Base-by-base conservation (phyloP, 371 early-diverging fungal species). In the Mucor irregularis region DNA sequence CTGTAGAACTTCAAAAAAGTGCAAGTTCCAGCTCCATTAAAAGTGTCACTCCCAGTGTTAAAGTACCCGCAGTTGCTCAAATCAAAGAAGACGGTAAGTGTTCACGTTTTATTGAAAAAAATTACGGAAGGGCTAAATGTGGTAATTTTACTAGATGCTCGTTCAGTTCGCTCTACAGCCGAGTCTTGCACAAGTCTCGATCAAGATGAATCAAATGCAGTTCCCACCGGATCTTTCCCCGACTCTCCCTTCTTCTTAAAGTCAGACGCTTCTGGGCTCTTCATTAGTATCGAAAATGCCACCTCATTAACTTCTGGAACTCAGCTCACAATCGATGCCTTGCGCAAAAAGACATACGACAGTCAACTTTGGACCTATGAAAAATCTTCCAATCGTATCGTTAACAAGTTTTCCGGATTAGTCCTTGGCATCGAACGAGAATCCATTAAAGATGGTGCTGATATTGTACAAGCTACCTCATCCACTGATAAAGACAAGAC, bases 301-400 rank as follows among this genome's bases (percentile, higher is more conserved):
- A 49, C 37, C 10, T 55, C 61, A 11, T 35, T 62, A 22, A 38
- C 57, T 11, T 25, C 60, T 17, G 72, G 70, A 28, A 66, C 53
- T 13, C 65, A 66, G 17, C 52, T 77, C 21, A 60, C 68, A 11
- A 53, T 74, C 11, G 73, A 74, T 29, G 4, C 50, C 7, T 52
- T 74, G 14, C 72, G 69, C 24, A 69, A 67, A 33, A 64, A 50
- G 13, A 64, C 48, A 14, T 72, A 71, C 45, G 72, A 74, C 14
- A 67, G 71, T 48, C 84, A 83, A 56, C 66, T 83, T 17, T 83
- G 84, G 84, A 69, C 66, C 8, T 80, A 71, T 50, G 70, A 78
- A 25, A 50, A 49, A 22, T 58, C 70, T 42, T 66, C 74, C 56
- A 52, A 57, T 9, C 67, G 45, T 17, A 52, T 83, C 40, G 62